Base-by-base conservation (phyloP, 352 stramenopile genomes). In the Aphanomyces stellatus region DNA sequence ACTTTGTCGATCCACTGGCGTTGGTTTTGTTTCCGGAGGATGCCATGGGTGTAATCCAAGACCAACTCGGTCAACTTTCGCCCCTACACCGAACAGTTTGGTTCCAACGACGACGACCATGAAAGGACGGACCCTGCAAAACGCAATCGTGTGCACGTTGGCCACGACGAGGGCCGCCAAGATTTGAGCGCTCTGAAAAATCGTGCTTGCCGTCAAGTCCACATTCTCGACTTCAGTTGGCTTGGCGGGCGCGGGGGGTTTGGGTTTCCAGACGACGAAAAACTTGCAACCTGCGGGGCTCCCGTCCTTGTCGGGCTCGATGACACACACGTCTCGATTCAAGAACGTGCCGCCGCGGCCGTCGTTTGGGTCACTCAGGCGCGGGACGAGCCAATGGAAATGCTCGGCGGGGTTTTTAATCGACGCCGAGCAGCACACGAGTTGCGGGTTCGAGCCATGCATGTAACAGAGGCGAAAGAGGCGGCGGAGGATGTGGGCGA, bases 201-300 rank as follows among this genome's bases (percentile, higher is more conserved):
- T 92, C 0, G 83, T 71, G 62, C 82, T 91, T 1, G 77, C 80
- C 22, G 71, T 87, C 4, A 37, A 24, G 74, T 35, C 72, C 75
- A 13, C 67, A 68, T 62, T 81, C 79, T 72, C 34, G 35, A 25
- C 57, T 71, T 30, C 7, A 25, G 43, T 30, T 8, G 24, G 53
- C 15, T 65, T 31, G 17, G 49, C 31, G 34, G 13, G 22, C 3
- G 13, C 49, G 19, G 59, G 19, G 0, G 49, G 65, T 59, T 85
- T 82, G 22, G 96, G 95, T 57, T 98, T 99, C 95, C 95, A 99
- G 7, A 98, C 65, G 51, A 96, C 97, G 57, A 99, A 98, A 64
- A 96, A 69, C 66, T 98, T 98, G 35, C 91, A 75, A 17, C 90
- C 80, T 3, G 78, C 87, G 17, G 96, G 94, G 19, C 94, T 95